Conservation (phyloP, 352 stramenopile genomes). For the Pythium dissotocum region DNA sequence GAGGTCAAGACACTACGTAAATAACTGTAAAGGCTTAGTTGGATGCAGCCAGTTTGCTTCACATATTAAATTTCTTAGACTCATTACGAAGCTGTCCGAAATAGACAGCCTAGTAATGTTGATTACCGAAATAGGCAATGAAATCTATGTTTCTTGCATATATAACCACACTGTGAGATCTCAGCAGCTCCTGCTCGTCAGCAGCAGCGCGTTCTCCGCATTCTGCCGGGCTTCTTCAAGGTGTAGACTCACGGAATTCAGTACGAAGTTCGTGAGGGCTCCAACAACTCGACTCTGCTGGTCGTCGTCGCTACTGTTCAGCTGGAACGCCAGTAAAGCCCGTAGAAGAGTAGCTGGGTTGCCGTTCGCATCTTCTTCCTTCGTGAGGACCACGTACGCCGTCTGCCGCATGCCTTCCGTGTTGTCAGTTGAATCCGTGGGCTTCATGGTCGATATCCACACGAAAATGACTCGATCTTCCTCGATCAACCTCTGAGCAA, state of each 20-base stretch:
- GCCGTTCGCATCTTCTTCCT: not conserved
- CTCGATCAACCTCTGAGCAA: not conserved
- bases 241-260: not conserved
- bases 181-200: not conserved
- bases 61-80: too few relatives aligned
- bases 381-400: not conserved
- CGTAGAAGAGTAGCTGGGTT: not conserved
- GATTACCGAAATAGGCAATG: too few relatives aligned
- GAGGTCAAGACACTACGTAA: too few relatives aligned
- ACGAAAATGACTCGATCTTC: not conserved
- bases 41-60: too few relatives aligned
- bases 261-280: not conserved
- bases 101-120: too few relatives aligned
- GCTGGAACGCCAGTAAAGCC: not conserved
- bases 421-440: not conserved
- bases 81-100: too few relatives aligned
- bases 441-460: constrained; percentile 4
- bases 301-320: not conserved
- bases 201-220: not conserved
- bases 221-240: not conserved
- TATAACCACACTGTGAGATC: too few relatives aligned
- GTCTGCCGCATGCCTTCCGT: not conserved
- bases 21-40: too few relatives aligned
- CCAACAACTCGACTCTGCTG: not conserved
- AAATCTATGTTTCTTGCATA: too few relatives aligned